Conservation (phyloP, 805 yeast species). For the Wickerhamomyces kurtzmanii region DNA sequence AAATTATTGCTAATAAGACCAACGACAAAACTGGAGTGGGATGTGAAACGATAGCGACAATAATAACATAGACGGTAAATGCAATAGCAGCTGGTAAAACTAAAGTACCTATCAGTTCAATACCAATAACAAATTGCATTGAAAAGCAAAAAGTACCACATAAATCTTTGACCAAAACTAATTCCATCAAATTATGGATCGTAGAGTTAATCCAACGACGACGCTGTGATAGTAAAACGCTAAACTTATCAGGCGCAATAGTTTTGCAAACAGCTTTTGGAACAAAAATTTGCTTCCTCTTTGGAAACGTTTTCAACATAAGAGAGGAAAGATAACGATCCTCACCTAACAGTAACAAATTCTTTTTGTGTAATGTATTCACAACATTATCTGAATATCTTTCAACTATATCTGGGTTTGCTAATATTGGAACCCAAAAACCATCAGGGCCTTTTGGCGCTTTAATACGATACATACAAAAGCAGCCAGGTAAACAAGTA, state of each 20-base stretch:
- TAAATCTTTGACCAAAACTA: constrained; percentile 72
- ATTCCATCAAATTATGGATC: constrained; percentile 84
- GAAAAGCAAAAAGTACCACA: constrained; percentile 95
- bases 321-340: constrained; percentile 79
- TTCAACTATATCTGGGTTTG: constrained; percentile 91
- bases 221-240: constrained; percentile 78
- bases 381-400: constrained; percentile 81
- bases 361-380: constrained; percentile 78
- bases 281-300: constrained; percentile 76
- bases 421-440: constrained; percentile 88
- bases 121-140: constrained; percentile 83
- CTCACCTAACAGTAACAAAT: constrained; percentile 78
- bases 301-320: constrained; percentile 85
- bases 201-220: constrained; percentile 97
- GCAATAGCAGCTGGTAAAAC: constrained; percentile 84
- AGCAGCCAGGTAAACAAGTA: constrained; percentile 93
- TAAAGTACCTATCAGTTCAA: constrained; percentile 80
- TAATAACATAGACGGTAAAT: constrained; percentile 72
- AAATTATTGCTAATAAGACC: constrained; percentile 62
- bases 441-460: constrained; percentile 75
- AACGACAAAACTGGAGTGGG: constrained; percentile 78
- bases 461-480: constrained; percentile 85
- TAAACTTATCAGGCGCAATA: constrained; percentile 75
- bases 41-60: constrained; percentile 54
- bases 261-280: constrained; percentile 92